Conservation (phyloP, 768 basidiomycete species). For the Mycena latifolia region DNA sequence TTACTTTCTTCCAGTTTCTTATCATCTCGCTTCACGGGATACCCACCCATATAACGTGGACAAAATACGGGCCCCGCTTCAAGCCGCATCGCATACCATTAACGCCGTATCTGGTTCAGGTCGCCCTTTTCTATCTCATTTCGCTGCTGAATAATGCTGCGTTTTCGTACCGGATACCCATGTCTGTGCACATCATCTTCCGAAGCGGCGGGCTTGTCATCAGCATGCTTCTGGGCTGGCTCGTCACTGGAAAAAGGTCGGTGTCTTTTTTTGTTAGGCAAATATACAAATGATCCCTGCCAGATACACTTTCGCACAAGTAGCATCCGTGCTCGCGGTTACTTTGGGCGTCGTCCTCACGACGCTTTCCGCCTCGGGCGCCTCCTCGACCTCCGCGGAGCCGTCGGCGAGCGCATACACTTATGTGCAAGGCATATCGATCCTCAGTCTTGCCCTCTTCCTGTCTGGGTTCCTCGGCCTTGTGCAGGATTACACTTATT, state of each 20-base stretch:
- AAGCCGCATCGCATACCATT: slow-evolving; percentile 79
- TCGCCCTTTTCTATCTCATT: slow-evolving; percentile 81
- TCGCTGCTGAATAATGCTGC: slow-evolving; percentile 93
- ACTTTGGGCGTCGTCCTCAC: slow-evolving; percentile 84
- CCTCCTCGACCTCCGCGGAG: slow-evolving; percentile 28
- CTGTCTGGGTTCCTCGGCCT: slow-evolving; percentile 87
- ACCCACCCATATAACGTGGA: slow-evolving; percentile 69
- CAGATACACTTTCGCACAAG: slow-evolving; percentile 75
- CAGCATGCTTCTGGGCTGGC: slow-evolving; percentile 84
- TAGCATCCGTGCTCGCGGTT: slow-evolving; percentile 83
- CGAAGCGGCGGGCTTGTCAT: slow-evolving; percentile 89
- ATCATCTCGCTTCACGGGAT: slow-evolving; percentile 82
- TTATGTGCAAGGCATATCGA: slow-evolving; percentile 79
- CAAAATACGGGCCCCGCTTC: slow-evolving; percentile 63
- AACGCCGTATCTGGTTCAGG: slow-evolving; percentile 81
- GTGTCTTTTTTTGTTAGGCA: slow-evolving; percentile 2
- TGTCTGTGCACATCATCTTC: slow-evolving; percentile 95
- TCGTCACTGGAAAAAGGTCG: slow-evolving; percentile 73
- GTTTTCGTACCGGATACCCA: slow-evolving; percentile 88
- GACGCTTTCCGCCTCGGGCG: slow-evolving; percentile 78
- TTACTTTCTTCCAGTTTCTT: slow-evolving; percentile 91
- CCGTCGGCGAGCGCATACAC: slow-evolving; percentile 44
- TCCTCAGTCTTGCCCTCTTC: slow-evolving; percentile 83
- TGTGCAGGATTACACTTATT: slow-evolving; percentile 85
- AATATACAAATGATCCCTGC: slow-evolving; percentile 15